Evolutionary conservation across 2,329 filamentous ascomycete species (phyloP), one percentile per base, ranked within the genome.

Genomic region (Aspergillaceae sp.): DNA sequence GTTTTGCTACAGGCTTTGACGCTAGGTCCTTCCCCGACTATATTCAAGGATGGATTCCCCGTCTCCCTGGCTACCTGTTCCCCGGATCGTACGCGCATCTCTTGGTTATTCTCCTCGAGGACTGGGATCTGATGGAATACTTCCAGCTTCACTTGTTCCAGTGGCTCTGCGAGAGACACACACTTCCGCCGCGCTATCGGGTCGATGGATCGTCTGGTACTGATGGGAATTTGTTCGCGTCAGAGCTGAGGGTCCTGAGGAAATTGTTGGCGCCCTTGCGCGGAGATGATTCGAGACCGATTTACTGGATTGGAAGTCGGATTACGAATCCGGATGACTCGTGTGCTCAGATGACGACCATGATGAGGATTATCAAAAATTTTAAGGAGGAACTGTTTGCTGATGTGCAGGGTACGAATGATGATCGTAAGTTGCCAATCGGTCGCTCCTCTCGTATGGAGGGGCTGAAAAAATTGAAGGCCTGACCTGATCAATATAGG

Each of bases 71-170:
- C 3, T 37, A 44, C 29, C 42, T 52, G 4, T 48, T 54, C 19
- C 56, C 59, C 1, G 56, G 56, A 7, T 55, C 56, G 4, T 59
- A 53, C 41, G 44, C 44, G 7, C 59, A 61, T 43, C 50, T 60
- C n/a, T 34, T 60, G 26, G 30, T 57, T 2, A 42, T 61, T 7
- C 40, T 60, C 6, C 49, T 58, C 6, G 48, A 52, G 26, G 42
- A 44, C 57, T 82, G 82, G 56, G 67, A 75, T 1, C 74, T 76
- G 42, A 80, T 86, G 50, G 78, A 80, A 52, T 77, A 79, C 54
- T 80, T 84, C 42, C 83, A 86, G 60, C 64, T 70, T 4, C 79
- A 83, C 44, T 68, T 87, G 42, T 76, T 80, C 41, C 66, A 72
- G 36, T 86, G 82, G 82, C 10, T 38, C 11, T 38, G 36, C 26